Evolutionary conservation across 2,329 filamentous ascomycete genomes (phyloP).

Genomic region (Gremmenia infestans): DNA sequence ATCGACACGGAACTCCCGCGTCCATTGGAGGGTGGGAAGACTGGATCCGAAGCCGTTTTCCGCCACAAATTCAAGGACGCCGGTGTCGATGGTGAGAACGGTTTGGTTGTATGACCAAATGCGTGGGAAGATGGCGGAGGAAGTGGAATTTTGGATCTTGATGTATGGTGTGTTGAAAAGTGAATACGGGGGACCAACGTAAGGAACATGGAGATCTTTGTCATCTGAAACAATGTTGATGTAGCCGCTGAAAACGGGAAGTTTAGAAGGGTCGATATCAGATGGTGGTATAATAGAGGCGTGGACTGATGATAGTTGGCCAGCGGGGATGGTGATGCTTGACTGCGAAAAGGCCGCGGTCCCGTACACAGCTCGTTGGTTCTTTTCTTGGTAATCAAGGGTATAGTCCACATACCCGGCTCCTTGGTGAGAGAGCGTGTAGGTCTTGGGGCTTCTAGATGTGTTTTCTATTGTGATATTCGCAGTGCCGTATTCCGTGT

Average conservation of each 20-base stretch:
- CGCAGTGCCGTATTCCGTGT: constrained; percentile 9
- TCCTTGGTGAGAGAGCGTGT: constrained; percentile 22
- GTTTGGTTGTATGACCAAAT: constrained; percentile 1
- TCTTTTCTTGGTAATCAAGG: constrained; percentile 10
- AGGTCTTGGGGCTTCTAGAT: constrained; percentile 17
- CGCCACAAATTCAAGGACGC: constrained; percentile 4
- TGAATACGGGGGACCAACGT: constrained; percentile 25
- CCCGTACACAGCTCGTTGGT: constrained; percentile 23
- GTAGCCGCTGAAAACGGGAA: constrained; percentile 26
- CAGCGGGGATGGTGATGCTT: constrained; percentile 17
- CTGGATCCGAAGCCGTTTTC: neutral
- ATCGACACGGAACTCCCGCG: constrained; percentile 4
- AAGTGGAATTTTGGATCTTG: neutral
- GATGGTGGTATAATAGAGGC: constrained; percentile 18
- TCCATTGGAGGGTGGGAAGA: constrained; percentile 9
- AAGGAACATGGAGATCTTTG: constrained; percentile 22
- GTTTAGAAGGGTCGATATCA: constrained; percentile 13
- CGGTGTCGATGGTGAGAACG: constrained; percentile 1
- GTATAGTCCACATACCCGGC: constrained; percentile 23
- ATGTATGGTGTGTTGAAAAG: constrained; percentile 15
- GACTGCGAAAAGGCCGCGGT: constrained; percentile 17
- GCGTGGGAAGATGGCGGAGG: neutral
- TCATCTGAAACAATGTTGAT: constrained; percentile 16
- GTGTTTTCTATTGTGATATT: constrained; percentile 27
- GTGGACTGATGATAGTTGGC: constrained; percentile 13